Base-by-base conservation (phyloP, 2,329 filamentous ascomycete species). In the Beauveria sp. region DNA sequence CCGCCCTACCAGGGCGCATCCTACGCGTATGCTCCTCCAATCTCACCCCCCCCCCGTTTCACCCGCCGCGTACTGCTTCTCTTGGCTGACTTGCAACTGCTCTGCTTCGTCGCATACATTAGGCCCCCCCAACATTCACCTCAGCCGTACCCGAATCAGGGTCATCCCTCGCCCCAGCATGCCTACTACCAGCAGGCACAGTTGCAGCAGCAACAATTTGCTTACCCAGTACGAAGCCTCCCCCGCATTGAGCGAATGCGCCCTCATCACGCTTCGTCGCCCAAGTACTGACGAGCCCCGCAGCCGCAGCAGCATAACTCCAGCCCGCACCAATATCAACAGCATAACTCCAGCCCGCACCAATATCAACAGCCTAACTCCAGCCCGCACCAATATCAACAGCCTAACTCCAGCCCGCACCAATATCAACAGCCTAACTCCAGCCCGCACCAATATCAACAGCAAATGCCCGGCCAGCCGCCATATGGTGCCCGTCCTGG, bases 401-500 rank as follows among this genome's bases (percentile, higher is more conserved):
- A 72, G 22, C 73, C 72, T 7, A 54, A 54, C 14, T 50, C 58
- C 54, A 62, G 51, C 50, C 68, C 68, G 38, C 64, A 64, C 38
- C 75, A 75, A 22, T 84, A 82, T 69, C 31, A 34, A 34, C 31
- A 34, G 31, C 31, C 10, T 5, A 34, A 34, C 31, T 34, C 31
- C 31, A 48, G 45, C n/a, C 67, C 72, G 61, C 72, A 68, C 43
- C 31, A 12, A 34, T 34, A 71, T 53, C 67, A 66, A 43, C 67
- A 72, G 22, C 73, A 73, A 18, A 54, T 61, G 40, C 59, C 59
- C 54, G 62, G 49, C 48, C 68, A 69, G 42, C 64, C 64, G 43
- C 75, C 75, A 22, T 84, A 82, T 69, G 76, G 75, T 63, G 77
- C 67, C 57, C 70, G 80, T 71, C 81, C 82, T 65, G 70, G 81